phyloP scores from a whole-genome alignment of 257 asterid species.

The Haberlea rhodopensis region DNA sequence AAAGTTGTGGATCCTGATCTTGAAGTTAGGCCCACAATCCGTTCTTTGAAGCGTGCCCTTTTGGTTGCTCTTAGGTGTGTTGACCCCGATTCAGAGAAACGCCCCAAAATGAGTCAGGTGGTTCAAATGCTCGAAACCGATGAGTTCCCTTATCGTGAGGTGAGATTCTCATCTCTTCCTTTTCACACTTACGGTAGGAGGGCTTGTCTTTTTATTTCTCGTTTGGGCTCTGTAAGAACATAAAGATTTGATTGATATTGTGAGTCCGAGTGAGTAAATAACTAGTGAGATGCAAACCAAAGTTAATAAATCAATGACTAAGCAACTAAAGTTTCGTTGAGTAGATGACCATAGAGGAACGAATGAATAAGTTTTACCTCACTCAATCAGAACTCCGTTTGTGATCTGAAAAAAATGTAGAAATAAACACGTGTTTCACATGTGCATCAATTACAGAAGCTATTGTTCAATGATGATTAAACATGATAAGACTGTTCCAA shows the following conservation, averaged over 20 bases:
- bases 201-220: neutral
- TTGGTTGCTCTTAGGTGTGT: slow-evolving; percentile 44
- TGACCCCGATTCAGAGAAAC: slow-evolving; percentile 38
- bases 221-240: neutral
- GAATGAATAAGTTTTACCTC: too few relatives aligned
- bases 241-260: neutral
- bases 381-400: too few relatives aligned
- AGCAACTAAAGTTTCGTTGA: neutral
- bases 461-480: too few relatives aligned
- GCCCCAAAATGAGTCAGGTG: slow-evolving; percentile 43
- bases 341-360: too few relatives aligned
- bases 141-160: slow-evolving; percentile 38
- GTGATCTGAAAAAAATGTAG: too few relatives aligned
- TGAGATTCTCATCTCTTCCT: slow-evolving; percentile 7
- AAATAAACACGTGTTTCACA: too few relatives aligned
- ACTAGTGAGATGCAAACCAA: neutral
- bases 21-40: slow-evolving; percentile 32
- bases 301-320: too few relatives aligned
- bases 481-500: too few relatives aligned
- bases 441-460: too few relatives aligned
- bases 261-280: neutral
- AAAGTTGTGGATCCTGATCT: slow-evolving; percentile 38
- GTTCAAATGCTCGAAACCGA: slow-evolving; percentile 43
- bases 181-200: neutral
- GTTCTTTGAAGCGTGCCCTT: slow-evolving; percentile 40